Conservation (phyloP, 2,329 filamentous ascomycete genomes). For the Plectosphaerella plurivora region DNA sequence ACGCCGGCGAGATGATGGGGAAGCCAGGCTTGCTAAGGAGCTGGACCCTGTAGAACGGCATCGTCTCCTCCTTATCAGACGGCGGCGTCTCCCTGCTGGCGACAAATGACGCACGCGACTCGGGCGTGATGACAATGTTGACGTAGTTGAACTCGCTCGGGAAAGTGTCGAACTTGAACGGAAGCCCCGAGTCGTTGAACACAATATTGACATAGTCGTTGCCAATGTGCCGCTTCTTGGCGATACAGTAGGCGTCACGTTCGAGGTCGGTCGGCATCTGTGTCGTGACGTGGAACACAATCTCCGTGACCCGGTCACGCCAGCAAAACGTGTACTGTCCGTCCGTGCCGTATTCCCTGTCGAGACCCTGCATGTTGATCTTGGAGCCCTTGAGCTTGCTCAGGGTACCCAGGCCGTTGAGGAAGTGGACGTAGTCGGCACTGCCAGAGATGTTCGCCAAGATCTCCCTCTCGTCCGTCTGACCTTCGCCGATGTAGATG, state of each 20-base stretch:
- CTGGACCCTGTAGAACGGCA: slow-evolving; percentile 78
- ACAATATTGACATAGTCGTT: slow-evolving; percentile 98
- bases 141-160: slow-evolving; percentile 95
- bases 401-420: slow-evolving; percentile 76
- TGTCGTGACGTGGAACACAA: slow-evolving; percentile 92
- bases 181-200: slow-evolving; percentile 91
- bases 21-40: slow-evolving; percentile 86
- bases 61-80: slow-evolving; percentile 28
- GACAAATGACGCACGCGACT: slow-evolving; percentile 72
- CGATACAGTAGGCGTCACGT: slow-evolving; percentile 68
- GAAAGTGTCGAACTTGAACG: slow-evolving; percentile 87
- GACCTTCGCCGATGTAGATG: slow-evolving; percentile 85
- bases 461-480: slow-evolving; percentile 78
- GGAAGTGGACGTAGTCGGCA: slow-evolving; percentile 80
- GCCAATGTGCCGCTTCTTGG: slow-evolving; percentile 92
- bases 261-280: slow-evolving; percentile 92
- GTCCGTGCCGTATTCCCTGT: slow-evolving; percentile 71
- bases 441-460: slow-evolving; percentile 83
- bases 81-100: slow-evolving; percentile 48
- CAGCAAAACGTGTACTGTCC: slow-evolving; percentile 89
- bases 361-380: slow-evolving; percentile 91
- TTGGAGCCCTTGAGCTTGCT: slow-evolving; percentile 75
- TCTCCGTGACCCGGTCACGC: slow-evolving; percentile 91
- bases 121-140: slow-evolving; percentile 91
- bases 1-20: slow-evolving; percentile 85